phyloP scores from a whole-genome alignment of 2,329 filamentous ascomycete species.

The Colletotrichum coccodes region DNA sequence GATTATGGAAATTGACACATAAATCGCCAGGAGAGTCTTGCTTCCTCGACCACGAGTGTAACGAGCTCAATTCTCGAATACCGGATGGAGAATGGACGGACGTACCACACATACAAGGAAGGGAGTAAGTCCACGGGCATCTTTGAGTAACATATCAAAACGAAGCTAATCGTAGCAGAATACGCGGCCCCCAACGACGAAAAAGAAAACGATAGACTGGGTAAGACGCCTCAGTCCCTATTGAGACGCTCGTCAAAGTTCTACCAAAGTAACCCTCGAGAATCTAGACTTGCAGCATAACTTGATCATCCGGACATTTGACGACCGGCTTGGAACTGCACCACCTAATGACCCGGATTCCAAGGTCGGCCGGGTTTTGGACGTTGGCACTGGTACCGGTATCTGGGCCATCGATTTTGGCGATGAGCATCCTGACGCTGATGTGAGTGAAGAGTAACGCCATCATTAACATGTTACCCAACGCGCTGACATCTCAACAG shows the following conservation, averaged over 20 bases:
- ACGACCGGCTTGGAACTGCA: neutral
- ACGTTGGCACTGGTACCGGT: conserved; percentile 45
- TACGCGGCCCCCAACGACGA: conserved; percentile 16
- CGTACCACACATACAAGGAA: conserved; percentile 43
- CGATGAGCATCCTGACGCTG: conserved; percentile 28
- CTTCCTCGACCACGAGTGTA: neutral
- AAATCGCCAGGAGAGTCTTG: neutral
- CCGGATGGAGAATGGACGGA: conserved; percentile 45
- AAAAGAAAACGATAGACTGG: neutral
- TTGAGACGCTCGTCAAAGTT: rapidly evolving
- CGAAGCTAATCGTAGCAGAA: neutral
- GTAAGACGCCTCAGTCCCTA: neutral
- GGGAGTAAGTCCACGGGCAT: neutral
- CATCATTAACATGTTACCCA: no score
- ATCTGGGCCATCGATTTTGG: conserved; percentile 62
- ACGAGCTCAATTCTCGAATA: neutral
- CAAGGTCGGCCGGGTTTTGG: conserved; percentile 31
- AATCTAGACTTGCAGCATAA: neutral
- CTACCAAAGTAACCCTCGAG: neutral
- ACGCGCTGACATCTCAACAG: conserved; percentile 54
- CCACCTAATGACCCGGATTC: neutral
- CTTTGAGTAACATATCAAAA: neutral
- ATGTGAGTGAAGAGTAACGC: neutral
- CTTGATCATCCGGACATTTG: neutral
- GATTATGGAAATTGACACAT: neutral